Base-by-base conservation (phyloP, 805 yeast species). In the Debaryomyces tyrocola region DNA sequence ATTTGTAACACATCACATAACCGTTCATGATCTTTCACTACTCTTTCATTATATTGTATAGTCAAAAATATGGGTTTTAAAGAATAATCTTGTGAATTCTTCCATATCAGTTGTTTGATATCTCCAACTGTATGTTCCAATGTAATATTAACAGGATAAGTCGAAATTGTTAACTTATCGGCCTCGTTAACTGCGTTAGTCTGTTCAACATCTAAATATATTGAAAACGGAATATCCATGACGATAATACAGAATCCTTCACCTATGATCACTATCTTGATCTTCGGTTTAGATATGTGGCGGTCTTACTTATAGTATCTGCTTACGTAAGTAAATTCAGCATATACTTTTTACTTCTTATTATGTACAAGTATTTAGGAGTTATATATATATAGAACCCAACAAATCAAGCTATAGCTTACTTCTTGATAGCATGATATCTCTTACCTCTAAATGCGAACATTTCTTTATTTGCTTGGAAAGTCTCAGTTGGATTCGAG, bases 361-460 rank as follows among this genome's bases (percentile, higher is more conserved):
- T 35, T 20, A 20, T 20, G 20, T 18, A 20, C 20, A 17, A 35
- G 38, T 35, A 35, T 35, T 18, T 35, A 20, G 38, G 38, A 9
- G 18, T 15, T 35, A 20, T 17, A 35, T 35, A 34, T 34, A 35
- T 20, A 35, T n/a, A 35, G 20, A 35, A 18, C 27, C 27, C 27
- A 24, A 24, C 27, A 5, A 24, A 3, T 24, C 27, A 24, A 24
- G 27, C 27, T 24, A 24, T 24, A 4, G 10, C n/a, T 35, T 37
- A 44, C 20, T 54, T 59, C 41, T 58, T 61, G 54, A 87, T 77
- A 36, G 97, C 96, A 59, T 91, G 97, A 70, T 94, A 94, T 64
- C 99, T 82, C 77, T 92, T 94, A 55, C 99, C 98, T 72, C 99
- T 84, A 67, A 91, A 80, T 9, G 92, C 99, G 67, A 90, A 91